Evolutionary conservation across 768 basidiomycete genomes (phyloP).

Genomic region (Suillus ampliporus): DNA sequence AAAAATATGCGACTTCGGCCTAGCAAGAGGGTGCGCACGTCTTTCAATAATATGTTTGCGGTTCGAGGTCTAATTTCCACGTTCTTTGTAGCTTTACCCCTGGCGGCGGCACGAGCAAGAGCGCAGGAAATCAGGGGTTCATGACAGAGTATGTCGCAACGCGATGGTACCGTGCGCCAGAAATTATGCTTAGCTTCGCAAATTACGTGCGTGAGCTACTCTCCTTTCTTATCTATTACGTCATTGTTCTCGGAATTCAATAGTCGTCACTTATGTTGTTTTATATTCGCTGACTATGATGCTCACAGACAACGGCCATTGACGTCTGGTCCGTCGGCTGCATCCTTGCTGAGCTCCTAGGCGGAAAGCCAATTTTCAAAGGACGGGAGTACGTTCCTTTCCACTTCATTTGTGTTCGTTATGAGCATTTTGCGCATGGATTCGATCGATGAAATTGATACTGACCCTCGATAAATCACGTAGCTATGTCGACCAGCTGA

Average conservation of each 20-base stretch:
- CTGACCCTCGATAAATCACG: constrained; percentile 13
- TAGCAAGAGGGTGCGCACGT: constrained; percentile 69
- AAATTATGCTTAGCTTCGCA: constrained; percentile 98
- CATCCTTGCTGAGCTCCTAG: constrained; percentile 90
- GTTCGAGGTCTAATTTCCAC: neutral
- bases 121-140: constrained; percentile 87
- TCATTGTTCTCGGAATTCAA: neutral
- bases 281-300: constrained; percentile 19
- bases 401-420: neutral
- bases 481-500: constrained; percentile 97
- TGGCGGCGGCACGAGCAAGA: constrained; percentile 72
- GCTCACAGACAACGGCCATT: constrained; percentile 79
- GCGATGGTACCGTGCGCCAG: constrained; percentile 97
- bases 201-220: constrained; percentile 71
- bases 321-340: constrained; percentile 98
- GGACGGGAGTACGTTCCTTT: constrained; percentile 81
- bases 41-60: neutral
- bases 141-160: constrained; percentile 99
- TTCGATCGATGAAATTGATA: constrained; percentile 9
- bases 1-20: constrained; percentile 98
- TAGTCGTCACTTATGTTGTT: no score
- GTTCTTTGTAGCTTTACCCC: constrained; percentile 63
- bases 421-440: neutral
- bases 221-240: neutral
- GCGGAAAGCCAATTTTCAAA: constrained; percentile 96